Evolutionary conservation across 768 basidiomycete species (phyloP).

Genomic region (Ramaria rubella): DNA sequence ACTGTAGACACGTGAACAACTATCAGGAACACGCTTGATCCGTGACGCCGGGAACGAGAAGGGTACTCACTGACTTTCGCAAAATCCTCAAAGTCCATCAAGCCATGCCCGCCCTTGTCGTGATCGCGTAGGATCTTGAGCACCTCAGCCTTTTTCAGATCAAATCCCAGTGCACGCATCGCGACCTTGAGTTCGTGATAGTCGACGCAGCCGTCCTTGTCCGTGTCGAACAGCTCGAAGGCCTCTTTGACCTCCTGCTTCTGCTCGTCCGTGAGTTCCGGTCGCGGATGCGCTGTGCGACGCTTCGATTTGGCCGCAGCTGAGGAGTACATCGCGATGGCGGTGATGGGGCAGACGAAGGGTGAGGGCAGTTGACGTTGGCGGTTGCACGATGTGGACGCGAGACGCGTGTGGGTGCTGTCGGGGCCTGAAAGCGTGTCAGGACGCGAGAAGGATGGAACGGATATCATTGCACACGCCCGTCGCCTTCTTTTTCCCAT

Average conservation of each 20-base stretch:
- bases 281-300: conserved; percentile 65
- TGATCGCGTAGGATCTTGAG: conserved; percentile 89
- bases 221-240: conserved; percentile 97
- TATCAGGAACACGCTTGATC: too few relatives aligned
- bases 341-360: neutral
- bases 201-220: conserved; percentile 94
- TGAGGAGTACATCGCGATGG: conserved; percentile 45
- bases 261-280: conserved; percentile 82
- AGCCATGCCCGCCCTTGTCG: conserved; percentile 70
- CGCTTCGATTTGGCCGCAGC: conserved; percentile 68
- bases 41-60: neutral
- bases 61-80: conserved; percentile 73
- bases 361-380: neutral
- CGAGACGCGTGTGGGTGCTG: neutral
- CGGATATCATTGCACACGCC: neutral
- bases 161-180: conserved; percentile 96
- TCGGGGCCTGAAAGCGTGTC: conserved; percentile 7
- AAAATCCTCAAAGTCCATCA: conserved; percentile 94
- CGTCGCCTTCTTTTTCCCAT: too few relatives aligned
- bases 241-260: conserved; percentile 98
- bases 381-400: neutral
- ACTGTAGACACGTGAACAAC: conserved; percentile 45
- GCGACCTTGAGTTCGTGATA: conserved; percentile 99
- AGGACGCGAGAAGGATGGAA: too few relatives aligned
- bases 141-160: conserved; percentile 97